phyloP scores from a whole-genome alignment of 495 filamentous ascomycete species.

The Aspergillus heteromorphus region DNA sequence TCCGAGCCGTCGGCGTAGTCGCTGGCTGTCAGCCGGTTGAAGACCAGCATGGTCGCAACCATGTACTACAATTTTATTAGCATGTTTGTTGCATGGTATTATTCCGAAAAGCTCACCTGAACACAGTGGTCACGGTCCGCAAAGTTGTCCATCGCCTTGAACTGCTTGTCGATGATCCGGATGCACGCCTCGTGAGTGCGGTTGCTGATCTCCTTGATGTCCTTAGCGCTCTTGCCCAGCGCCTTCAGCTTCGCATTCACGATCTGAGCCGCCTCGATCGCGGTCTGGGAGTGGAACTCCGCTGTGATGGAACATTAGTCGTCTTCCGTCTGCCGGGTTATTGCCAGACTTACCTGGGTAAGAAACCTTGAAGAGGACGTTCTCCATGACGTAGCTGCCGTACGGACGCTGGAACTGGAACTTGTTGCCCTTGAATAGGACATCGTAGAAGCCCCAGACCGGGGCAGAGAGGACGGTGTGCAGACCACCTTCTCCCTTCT shows the following conservation, averaged over 20 bases:
- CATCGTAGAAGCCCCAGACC: conserved; percentile 97
- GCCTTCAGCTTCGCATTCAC: conserved; percentile 76
- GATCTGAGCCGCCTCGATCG: conserved; percentile 87
- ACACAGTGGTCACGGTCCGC: conserved; percentile 99
- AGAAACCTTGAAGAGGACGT: conserved; percentile 98
- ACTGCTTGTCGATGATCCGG: conserved; percentile 99
- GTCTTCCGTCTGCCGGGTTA: background rate
- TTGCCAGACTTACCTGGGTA: conserved; percentile 65
- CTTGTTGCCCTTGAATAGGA: conserved; percentile 89
- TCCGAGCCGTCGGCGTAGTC: conserved; percentile 91
- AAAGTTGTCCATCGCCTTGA: conserved; percentile 99
- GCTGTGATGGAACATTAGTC: conserved; percentile 41
- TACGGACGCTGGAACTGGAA: conserved; percentile 95
- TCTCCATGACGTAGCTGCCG: conserved; percentile 99
- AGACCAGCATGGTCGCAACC: conserved; percentile 91
- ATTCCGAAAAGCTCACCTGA: conserved; percentile 46
- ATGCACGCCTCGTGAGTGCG: conserved; percentile 97
- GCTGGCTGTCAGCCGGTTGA: conserved; percentile 80
- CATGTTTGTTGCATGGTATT: background rate
- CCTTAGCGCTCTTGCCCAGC: conserved; percentile 84
- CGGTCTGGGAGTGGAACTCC: conserved; percentile 99
- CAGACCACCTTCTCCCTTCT: conserved; percentile 83
- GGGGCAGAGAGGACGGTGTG: conserved; percentile 90
- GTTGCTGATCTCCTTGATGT: conserved; percentile 90
- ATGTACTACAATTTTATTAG: conserved; percentile 60